Percentiles rank a stretch among this genome's conserved stretches.
These are phyloP conservation scores for Phytophthora idaei DNA, from an alignment of 352 stramenopile species.

Conservation along the genomic window DNA sequence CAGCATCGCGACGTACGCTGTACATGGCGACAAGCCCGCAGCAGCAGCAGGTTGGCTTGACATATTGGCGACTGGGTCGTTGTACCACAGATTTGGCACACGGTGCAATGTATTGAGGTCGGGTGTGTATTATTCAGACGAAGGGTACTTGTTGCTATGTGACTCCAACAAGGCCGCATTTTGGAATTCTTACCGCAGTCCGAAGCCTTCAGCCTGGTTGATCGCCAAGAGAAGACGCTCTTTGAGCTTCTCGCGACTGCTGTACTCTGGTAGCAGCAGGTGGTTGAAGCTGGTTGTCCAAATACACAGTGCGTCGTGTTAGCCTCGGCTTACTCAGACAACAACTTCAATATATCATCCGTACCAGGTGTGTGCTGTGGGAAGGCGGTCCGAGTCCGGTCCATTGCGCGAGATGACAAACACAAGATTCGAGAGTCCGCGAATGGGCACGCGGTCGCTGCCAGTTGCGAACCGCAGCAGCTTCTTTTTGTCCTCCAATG, in stretches of 20 bases:
- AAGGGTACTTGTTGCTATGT: neutral
- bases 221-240: constrained; percentile 83
- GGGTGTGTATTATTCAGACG: constrained; percentile 3
- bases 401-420: constrained; percentile 90
- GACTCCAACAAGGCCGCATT: neutral
- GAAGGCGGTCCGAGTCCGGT: constrained; percentile 80
- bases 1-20: constrained; percentile 89
- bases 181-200: constrained; percentile 52
- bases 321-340: constrained; percentile 5
- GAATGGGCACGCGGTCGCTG: constrained; percentile 85
- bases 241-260: constrained; percentile 75
- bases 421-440: constrained; percentile 75
- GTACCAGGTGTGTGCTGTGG: constrained; percentile 87
- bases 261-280: constrained; percentile 86
- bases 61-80: neutral
- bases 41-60: neutral
- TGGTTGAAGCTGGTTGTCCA: constrained; percentile 79
- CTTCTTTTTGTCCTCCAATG: constrained; percentile 86
- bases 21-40: constrained; percentile 39
- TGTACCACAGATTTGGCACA: constrained; percentile 6
- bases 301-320: constrained; percentile 10
- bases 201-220: constrained; percentile 84
- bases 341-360: constrained; percentile 7
- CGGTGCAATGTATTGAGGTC: neutral
- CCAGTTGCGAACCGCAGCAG: constrained; percentile 87